Conservation (phyloP, 2,329 filamentous ascomycete genomes). For the Raffaelea albimanens region DNA sequence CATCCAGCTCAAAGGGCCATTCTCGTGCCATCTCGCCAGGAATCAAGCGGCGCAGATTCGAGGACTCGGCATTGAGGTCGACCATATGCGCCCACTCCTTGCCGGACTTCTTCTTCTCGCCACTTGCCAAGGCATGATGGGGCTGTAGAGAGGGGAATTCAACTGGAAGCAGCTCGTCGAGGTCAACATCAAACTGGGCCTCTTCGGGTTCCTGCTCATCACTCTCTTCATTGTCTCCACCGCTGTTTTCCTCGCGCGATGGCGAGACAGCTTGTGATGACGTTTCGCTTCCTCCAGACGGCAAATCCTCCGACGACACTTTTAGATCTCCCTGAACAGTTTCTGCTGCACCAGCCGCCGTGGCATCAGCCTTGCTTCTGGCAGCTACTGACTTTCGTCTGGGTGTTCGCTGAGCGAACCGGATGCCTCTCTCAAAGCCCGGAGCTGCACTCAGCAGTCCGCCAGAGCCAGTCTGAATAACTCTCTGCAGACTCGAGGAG, state of each 20-base stretch:
- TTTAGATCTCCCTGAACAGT: background rate
- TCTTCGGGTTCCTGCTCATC: conserved; percentile 33
- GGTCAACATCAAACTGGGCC: conserved; percentile 36
- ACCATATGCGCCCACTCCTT: conserved; percentile 98
- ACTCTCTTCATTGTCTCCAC: conserved; percentile 13
- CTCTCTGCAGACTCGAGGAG: conserved; percentile 37
- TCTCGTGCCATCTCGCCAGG: conserved; percentile 84
- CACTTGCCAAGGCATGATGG: conserved; percentile 63
- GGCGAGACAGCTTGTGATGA: no score
- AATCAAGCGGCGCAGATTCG: conserved; percentile 89
- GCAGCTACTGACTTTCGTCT: no score
- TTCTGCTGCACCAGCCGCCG: background rate
- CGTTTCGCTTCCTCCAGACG: conserved; percentile 43
- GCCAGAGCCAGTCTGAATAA: conserved; percentile 72
- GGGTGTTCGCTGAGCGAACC: conserved; percentile 51
- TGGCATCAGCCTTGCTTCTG: no score
- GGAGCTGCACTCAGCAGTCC: conserved; percentile 75
- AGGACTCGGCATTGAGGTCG: conserved; percentile 82
- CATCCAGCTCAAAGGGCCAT: conserved; percentile 96
- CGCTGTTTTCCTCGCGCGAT: conserved; percentile 14
- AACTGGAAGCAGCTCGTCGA: conserved; percentile 80
- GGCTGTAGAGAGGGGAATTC: conserved; percentile 91
- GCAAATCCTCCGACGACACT: background rate
- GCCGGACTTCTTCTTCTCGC: conserved; percentile 62
- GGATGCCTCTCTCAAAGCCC: conserved; percentile 69